Percentiles rank a stretch among this genome's conserved stretches.
phyloP scores from a whole-genome alignment of 805 yeast genomes.

The Kodamaea hsintzibuensis region DNA sequence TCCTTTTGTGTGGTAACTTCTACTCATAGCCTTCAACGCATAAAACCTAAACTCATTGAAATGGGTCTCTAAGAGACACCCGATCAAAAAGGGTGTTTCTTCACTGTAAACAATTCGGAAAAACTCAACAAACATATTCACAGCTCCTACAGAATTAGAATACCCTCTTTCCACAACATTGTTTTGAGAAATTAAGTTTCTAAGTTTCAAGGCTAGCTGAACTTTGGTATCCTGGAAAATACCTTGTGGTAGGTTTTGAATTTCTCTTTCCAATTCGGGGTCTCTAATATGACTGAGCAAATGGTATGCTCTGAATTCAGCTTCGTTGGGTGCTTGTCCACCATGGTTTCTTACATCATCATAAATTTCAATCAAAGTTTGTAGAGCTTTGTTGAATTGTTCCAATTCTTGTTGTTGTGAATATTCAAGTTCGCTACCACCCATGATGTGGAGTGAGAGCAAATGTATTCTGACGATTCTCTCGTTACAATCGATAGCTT shows the following conservation, averaged over 20 bases:
- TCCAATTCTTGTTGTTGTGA: conserved; percentile 95
- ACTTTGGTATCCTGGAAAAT: conserved; percentile 57
- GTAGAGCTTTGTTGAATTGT: conserved; percentile 88
- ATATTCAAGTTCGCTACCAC: conserved; percentile 65
- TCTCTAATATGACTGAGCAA: conserved; percentile 78
- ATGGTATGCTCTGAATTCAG: conserved; percentile 90
- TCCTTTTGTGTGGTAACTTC: conserved; percentile 68
- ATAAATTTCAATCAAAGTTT: conserved; percentile 85
- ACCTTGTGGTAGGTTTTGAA: conserved; percentile 63
- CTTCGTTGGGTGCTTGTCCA: conserved; percentile 74
- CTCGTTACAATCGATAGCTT: conserved; percentile 91
- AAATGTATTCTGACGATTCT: conserved; percentile 87
- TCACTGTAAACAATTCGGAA: conserved; percentile 53
- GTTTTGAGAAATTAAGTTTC: conserved; percentile 67
- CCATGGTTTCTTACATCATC: conserved; percentile 74
- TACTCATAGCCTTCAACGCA: conserved; percentile 66
- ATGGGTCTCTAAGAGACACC: conserved; percentile 77
- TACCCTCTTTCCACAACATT: conserved; percentile 52
- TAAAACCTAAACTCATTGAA: conserved; percentile 76
- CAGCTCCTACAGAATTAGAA: conserved; percentile 52
- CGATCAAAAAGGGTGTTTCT: conserved; percentile 62
- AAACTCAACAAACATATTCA: conserved; percentile 62
- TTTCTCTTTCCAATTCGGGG: conserved; percentile 76
- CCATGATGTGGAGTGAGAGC: conserved; percentile 80
- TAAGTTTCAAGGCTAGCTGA: conserved; percentile 69